Base-by-base conservation (phyloP, 2,329 filamentous ascomycete genomes). In the Paecilomyces sp. region DNA sequence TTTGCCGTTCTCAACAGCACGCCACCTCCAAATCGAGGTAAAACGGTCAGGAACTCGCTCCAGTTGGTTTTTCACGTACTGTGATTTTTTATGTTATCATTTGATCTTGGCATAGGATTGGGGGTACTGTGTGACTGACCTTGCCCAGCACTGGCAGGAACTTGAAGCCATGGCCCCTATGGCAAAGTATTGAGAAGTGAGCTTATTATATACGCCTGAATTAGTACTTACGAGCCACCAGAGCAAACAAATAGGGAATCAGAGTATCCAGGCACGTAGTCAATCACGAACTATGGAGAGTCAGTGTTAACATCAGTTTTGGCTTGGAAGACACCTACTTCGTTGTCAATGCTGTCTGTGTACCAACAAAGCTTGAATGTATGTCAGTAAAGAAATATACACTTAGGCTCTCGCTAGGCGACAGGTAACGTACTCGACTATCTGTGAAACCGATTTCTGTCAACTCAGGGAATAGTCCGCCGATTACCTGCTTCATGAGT, bases 161-260 rank as follows among this genome's bases (percentile, higher is more conserved):
- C 56, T 72, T 72, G 60, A 71, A 71, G 2, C 60, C 70, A 56
- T 71, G 70, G 3, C 69, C 69, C 57, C 67, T 68, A 55, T 28
- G 25, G 25, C 6, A 28, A 3, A 28, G 25, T 4, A 28, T 28
- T 28, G 3, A 28, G 25, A 28, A 4, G 25, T 28, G 25, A 28
- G 3, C 25, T 28, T 28, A 28, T 28, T 3, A 28, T 28, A 28
- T 28, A 28, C 6, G 3, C 25, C 6, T 4, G 25, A 28, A 28
- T 6, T 28, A 28, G 25, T 6, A 28, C 25, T 28, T 28, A 28
- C 25, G 25, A 28, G 25, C 69, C 69, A 62, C 69, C 70, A 9
- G 67, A 61, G 41, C 66, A 68, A 50, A 68, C 64, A 33, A 68
- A 63, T 13, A 69, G 25, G 25, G 25, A 59, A 5, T 66, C 65